phyloP scores from a whole-genome alignment of 192 early-diverging fungal species.

The Umbelopsis sp. region DNA sequence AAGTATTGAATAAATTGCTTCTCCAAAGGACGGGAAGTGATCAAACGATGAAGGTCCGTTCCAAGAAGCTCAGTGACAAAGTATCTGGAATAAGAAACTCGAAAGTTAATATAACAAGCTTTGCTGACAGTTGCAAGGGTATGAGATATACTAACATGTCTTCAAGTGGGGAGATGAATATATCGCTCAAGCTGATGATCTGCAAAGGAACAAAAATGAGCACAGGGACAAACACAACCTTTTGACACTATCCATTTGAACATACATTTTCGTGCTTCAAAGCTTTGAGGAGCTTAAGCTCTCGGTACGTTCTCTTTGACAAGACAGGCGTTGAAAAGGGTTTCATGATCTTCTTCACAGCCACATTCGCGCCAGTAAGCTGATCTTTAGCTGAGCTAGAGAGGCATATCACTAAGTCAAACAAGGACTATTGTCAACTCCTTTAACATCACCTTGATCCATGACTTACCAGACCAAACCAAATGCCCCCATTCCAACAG shows the following conservation, averaged over 20 bases:
- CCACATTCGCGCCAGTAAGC: slow-evolving; percentile 78
- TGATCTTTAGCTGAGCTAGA: slow-evolving; percentile 87
- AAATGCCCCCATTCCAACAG: slow-evolving; percentile 97
- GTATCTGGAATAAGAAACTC: slow-evolving; percentile 55
- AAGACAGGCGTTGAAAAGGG: slow-evolving; percentile 92
- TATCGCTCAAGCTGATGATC: slow-evolving; percentile 91
- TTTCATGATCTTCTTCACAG: slow-evolving; percentile 97
- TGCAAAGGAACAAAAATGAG: slow-evolving; percentile 18
- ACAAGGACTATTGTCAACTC: neutral
- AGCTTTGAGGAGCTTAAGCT: slow-evolving; percentile 92
- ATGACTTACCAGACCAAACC: slow-evolving; percentile 88
- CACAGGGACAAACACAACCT: too few relatives aligned
- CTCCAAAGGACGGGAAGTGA: slow-evolving; percentile 87
- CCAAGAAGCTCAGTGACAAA: slow-evolving; percentile 97
- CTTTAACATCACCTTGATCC: too few relatives aligned
- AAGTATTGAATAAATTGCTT: slow-evolving; percentile 98
- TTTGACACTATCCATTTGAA: neutral
- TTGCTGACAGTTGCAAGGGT: neutral
- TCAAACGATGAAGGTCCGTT: slow-evolving; percentile 92
- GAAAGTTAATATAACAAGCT: neutral
- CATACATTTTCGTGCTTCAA: slow-evolving; percentile 93
- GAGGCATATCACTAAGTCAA: neutral
- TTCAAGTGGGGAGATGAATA: slow-evolving; percentile 91
- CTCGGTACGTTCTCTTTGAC: slow-evolving; percentile 93
- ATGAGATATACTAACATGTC: slow-evolving; percentile 68